These are phyloP conservation scores for Ustilago hordei DNA, from an alignment of 1,284 basidiomycete genomes.

Conservation along the genomic window DNA sequence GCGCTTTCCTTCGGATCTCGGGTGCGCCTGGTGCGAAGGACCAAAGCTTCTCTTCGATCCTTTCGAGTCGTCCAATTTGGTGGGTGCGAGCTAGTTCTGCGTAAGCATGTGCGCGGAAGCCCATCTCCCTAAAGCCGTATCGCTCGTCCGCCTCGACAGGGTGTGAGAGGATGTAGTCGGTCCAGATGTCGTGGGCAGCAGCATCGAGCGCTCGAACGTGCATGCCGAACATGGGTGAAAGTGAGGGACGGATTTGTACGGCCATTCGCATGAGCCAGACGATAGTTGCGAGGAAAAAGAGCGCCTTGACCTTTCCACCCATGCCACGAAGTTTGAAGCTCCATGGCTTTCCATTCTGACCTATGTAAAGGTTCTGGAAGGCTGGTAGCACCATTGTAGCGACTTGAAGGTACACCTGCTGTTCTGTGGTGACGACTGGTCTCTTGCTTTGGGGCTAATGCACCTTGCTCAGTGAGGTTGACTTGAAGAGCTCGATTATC, in stretches of 20 bases:
- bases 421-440: neutral
- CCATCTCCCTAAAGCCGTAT: conserved; percentile 48
- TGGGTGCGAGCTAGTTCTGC: conserved; percentile 36
- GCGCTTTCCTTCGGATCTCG: conserved; percentile 30
- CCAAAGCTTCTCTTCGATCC: conserved; percentile 36
- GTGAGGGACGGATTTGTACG: conserved; percentile 23
- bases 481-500: too few relatives aligned
- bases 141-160: conserved; percentile 45
- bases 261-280: conserved; percentile 26
- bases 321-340: conserved; percentile 8
- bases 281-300: conserved; percentile 18
- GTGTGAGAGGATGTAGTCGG: conserved; percentile 37
- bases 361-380: conserved; percentile 14
- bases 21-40: conserved; percentile 30
- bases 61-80: conserved; percentile 31
- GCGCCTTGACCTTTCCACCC: conserved; percentile 16
- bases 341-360: conserved; percentile 4
- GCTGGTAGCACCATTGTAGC: conserved; percentile 17
- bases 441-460: neutral
- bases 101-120: conserved; percentile 42
- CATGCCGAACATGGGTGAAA: conserved; percentile 37
- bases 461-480: too few relatives aligned
- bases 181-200: conserved; percentile 41
- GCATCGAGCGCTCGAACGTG: conserved; percentile 32
- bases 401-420: neutral